Percentiles rank a stretch among this genome's conserved stretches.
Conservation (phyloP, 305 asterid genomes). For the Solanum hybrid region DNA sequence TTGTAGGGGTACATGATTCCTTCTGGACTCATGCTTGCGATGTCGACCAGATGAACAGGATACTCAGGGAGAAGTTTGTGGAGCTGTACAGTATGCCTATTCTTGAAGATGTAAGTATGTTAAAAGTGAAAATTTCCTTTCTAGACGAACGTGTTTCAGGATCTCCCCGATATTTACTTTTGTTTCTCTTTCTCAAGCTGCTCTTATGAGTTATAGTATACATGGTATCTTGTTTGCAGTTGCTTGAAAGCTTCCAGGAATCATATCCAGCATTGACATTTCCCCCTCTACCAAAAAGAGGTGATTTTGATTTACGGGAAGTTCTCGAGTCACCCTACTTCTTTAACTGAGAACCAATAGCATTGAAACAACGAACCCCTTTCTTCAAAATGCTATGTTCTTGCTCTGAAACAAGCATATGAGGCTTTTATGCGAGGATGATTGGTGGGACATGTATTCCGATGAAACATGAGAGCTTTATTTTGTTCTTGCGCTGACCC, state of each 20-base stretch:
- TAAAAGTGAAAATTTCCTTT: background rate
- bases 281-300: constrained; percentile 76
- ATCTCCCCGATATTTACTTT: background rate
- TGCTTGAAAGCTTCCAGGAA: constrained; percentile 69
- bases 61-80: constrained; percentile 73
- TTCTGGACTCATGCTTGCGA: constrained; percentile 97
- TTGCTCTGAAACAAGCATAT: background rate
- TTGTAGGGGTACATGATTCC: constrained; percentile 91
- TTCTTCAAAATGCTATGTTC: background rate
- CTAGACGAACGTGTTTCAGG: background rate
- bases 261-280: constrained; percentile 58
- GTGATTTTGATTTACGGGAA: constrained; percentile 54
- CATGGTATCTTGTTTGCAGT: constrained; percentile 28
- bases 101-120: constrained; percentile 75
- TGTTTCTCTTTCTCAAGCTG: background rate
- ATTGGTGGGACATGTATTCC: background rate
- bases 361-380: background rate
- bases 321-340: constrained; percentile 79
- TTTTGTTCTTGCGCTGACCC: background rate
- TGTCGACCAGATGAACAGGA: constrained; percentile 74
- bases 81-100: constrained; percentile 75
- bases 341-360: constrained; percentile 49
- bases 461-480: background rate
- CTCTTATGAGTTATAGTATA: background rate
- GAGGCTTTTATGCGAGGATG: background rate